Conservation (phyloP, 371 early-diverging fungal genomes). For the Synchytrium microbalum region DNA sequence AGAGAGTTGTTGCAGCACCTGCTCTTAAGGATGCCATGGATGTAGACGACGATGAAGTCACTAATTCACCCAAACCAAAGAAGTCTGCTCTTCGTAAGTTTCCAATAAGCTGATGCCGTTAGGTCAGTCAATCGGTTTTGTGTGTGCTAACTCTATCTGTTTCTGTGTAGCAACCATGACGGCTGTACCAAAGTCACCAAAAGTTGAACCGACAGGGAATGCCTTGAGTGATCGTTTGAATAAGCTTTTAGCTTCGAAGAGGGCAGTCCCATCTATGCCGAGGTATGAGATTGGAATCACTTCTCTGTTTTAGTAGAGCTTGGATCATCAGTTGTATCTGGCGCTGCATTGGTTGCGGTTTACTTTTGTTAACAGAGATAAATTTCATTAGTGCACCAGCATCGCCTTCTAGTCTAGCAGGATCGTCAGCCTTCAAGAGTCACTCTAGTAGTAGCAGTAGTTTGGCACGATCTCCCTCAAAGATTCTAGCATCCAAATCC, state of each 20-base stretch:
- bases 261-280: no score
- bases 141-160: no score
- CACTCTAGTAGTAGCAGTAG: background rate
- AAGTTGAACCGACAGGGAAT: no score
- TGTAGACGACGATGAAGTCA: background rate
- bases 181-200: no score
- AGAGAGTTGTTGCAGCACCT: slow-evolving; percentile 3
- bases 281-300: no score
- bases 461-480: background rate
- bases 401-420: no score
- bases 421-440: background rate
- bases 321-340: background rate
- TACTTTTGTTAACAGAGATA: background rate
- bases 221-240: no score
- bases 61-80: background rate
- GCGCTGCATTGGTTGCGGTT: background rate
- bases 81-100: background rate
- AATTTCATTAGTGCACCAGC: no score
- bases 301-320: no score
- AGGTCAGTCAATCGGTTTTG: background rate
- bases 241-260: no score
- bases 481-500: background rate
- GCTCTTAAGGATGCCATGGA: background rate
- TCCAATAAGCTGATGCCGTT: background rate
- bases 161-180: no score